Base-by-base conservation (phyloP, 2,329 filamentous ascomycete genomes). In the Fusarium algeriense region DNA sequence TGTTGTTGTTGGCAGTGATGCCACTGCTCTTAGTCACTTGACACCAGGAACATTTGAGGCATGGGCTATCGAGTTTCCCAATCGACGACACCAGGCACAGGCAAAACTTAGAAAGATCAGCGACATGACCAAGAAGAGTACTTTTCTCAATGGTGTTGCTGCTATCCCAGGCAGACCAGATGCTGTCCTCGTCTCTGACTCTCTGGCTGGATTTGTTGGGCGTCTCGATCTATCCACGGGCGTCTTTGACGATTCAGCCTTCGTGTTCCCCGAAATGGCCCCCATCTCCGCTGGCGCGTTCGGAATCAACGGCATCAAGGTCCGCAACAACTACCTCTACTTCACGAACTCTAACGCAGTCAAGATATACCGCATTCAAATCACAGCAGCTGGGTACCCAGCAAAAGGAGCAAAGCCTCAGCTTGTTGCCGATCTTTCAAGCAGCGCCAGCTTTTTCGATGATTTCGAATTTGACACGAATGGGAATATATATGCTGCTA, bases 401-500 rank as follows among this genome's bases (percentile, higher is more conserved):
- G 58, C 40, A 15, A 65, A 70, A n/a, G 69, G 63, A 3, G 71
- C 68, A 26, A 68, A 66, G 11, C 68, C 67, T 3, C 63, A 76
- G 30, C 57, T 76, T 23, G 54, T 77, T 15, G 56, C 62, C 7
- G 32, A 74, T 34, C 28, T 77, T 6, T 74, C 75, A 0, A 49
- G 20, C 1, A 15, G 35, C 0, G 48, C 68, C 14, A 49, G 8
- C 4, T 71, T 73, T 14, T 53, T 77, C 7, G 75, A 77, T 19
- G 75, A 77, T 55, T 77, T 77, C 28, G 48, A 44, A 5, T 68
- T 77, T 17, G 73, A 71, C 7, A 14, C 20, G 2, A 35, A 56
- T 1, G 74, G 74, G 1, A 67, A 77, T 20, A 74, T 77, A 12
- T 77, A 72, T 26, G 68, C 44, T 0, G 32, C 72, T 1, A 76